Conservation (phyloP, 352 stramenopile species). For the Phytophthora fragariaefolia region DNA sequence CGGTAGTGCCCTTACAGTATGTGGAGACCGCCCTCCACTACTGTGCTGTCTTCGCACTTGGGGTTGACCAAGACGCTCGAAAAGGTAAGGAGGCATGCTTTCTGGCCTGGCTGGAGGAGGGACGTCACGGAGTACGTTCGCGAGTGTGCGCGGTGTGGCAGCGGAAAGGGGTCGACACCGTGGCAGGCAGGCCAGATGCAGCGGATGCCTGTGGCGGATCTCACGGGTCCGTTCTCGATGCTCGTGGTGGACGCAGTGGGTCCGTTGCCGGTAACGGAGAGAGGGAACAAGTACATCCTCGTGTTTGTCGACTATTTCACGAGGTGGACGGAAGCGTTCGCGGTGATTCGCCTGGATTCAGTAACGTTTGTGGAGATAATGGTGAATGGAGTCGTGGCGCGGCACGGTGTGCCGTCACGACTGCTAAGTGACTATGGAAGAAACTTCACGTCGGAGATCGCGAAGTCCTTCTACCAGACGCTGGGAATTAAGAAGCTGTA, state of each 20-base stretch:
- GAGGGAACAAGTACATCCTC: background rate
- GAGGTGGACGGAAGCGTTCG: background rate
- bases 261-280: background rate
- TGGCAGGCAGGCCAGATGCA: slow-evolving; percentile 11
- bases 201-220: slow-evolving; percentile 4
- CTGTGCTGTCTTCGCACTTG: slow-evolving; percentile 12
- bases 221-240: slow-evolving; percentile 1
- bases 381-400: background rate
- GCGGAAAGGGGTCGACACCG: background rate
- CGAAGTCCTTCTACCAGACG: slow-evolving; percentile 11
- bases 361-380: background rate
- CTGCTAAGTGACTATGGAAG: slow-evolving; percentile 8
- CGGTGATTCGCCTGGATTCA: background rate
- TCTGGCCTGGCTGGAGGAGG: background rate
- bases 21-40: slow-evolving; percentile 17
- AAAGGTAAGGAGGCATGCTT: slow-evolving; percentile 4
- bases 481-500: slow-evolving; percentile 13
- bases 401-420: slow-evolving; percentile 4
- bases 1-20: slow-evolving; percentile 2
- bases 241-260: slow-evolving; percentile 2
- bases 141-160: background rate
- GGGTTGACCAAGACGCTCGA: slow-evolving; percentile 9
- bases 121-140: slow-evolving; percentile 4
- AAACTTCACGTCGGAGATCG: slow-evolving; percentile 9
- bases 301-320: slow-evolving; percentile 1